Evolutionary conservation across 2,329 filamentous ascomycete species (phyloP).

Genomic region (Alternaria sp.): DNA sequence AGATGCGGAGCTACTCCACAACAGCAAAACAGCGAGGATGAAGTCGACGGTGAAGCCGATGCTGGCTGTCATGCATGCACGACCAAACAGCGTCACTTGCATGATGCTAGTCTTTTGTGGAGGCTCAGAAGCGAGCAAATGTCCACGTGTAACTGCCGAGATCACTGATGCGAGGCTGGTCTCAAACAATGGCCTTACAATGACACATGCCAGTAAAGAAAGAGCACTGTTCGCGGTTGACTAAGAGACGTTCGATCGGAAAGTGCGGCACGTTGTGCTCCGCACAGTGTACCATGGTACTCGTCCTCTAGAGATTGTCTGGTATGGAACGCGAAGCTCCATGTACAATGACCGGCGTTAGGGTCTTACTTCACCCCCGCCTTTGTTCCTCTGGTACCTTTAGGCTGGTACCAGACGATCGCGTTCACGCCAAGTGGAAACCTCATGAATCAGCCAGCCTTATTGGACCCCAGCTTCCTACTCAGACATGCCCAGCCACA

Average conservation of each 20-base stretch:
- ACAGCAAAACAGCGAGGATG: background rate
- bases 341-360: background rate
- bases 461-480: background rate
- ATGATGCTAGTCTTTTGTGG: conserved; percentile 4
- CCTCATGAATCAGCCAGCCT: background rate
- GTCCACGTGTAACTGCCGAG: background rate
- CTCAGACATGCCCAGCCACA: conserved; percentile 1
- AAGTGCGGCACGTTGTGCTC: conserved; percentile 1
- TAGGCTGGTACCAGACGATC: conserved; percentile 7
- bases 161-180: background rate
- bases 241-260: background rate
- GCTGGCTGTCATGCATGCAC: background rate
- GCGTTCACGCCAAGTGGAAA: background rate
- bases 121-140: conserved; percentile 2
- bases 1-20: conserved; percentile 7
- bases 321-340: background rate
- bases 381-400: background rate
- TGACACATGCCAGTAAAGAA: background rate
- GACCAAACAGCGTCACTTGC: conserved; percentile 6
- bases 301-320: background rate
- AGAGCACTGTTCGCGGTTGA: background rate
- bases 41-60: conserved; percentile 3
- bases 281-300: background rate
- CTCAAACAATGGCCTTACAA: background rate
- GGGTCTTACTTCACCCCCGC: conserved; percentile 5